phyloP scores from a whole-genome alignment of 805 yeast species.

The Myxozyma neotropica region DNA sequence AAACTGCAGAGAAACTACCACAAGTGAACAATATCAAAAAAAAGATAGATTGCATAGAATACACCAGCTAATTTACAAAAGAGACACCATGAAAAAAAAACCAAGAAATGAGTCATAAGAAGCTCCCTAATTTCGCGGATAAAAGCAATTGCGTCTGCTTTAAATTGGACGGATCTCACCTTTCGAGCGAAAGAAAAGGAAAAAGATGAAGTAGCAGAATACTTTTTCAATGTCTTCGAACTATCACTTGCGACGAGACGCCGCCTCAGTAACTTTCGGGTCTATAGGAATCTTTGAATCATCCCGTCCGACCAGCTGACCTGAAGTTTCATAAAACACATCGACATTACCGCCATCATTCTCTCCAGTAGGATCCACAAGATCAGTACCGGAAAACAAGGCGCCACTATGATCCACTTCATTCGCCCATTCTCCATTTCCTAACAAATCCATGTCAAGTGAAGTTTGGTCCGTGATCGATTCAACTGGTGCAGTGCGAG shows the following conservation, averaged over 20 bases:
- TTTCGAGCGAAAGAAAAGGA: no score
- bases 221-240: neutral
- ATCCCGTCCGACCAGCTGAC: conserved; percentile 17
- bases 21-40: neutral
- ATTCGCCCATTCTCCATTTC: conserved; percentile 20
- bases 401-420: conserved; percentile 25
- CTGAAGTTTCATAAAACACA: conserved; percentile 23
- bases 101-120: neutral
- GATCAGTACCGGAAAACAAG: conserved; percentile 20
- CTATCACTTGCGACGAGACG: conserved; percentile 28
- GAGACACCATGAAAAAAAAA: neutral
- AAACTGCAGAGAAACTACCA: no score
- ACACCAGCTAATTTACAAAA: neutral
- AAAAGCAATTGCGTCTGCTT: no score
- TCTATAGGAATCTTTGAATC: conserved; percentile 30
- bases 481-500: conserved; percentile 28
- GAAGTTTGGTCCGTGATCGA: conserved; percentile 4
- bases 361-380: conserved; percentile 24
- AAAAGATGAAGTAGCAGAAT: no score
- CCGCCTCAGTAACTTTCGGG: conserved; percentile 31
- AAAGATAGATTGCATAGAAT: neutral
- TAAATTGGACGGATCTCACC: no score
- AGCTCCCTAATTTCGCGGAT: no score
- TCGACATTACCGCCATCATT: conserved; percentile 1
- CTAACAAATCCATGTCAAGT: conserved; percentile 21